phyloP scores from a whole-genome alignment of 2,329 filamentous ascomycete species.

The Cytospora chrysosperma region DNA sequence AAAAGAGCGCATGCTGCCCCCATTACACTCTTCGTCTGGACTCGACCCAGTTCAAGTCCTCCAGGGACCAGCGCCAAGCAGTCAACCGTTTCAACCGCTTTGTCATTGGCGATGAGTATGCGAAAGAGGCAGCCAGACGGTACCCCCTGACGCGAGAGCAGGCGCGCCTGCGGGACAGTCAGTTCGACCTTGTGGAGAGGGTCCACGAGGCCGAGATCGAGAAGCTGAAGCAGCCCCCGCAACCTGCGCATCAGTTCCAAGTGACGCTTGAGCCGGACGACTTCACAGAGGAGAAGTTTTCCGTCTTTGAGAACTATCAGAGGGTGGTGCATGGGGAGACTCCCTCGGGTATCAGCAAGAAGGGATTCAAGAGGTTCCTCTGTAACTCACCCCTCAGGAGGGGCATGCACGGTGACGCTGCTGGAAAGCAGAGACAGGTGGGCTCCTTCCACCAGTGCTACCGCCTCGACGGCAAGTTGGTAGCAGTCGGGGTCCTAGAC shows the following conservation, averaged over 20 bases:
- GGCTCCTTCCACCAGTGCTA: constrained; percentile 84
- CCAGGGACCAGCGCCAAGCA: constrained; percentile 71
- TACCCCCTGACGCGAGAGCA: constrained; percentile 68
- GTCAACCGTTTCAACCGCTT: constrained; percentile 71
- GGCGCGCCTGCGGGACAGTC: constrained; percentile 60
- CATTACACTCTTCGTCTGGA: constrained; percentile 83
- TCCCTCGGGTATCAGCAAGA: constrained; percentile 55
- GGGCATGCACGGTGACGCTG: constrained; percentile 40
- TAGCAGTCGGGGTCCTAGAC: constrained; percentile 76
- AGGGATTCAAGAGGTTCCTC: constrained; percentile 69
- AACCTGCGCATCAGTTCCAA: constrained; percentile 65
- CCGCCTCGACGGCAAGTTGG: constrained; percentile 70
- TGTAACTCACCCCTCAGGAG: constrained; percentile 66
- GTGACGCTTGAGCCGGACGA: constrained; percentile 69
- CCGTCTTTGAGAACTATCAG: constrained; percentile 74
- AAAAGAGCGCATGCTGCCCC: constrained; percentile 80
- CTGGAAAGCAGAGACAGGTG: constrained; percentile 55
- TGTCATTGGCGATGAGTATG: constrained; percentile 67
- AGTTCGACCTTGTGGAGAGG: constrained; percentile 65
- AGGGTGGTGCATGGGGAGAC: constrained; percentile 68
- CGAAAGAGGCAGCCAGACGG: constrained; percentile 60
- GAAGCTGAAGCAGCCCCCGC: constrained; percentile 55
- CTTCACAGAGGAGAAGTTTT: constrained; percentile 75
- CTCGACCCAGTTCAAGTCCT: constrained; percentile 61
- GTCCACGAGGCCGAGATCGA: constrained; percentile 67